A percentile compares a stretch with the other conserved stretches of the same genome.
Conservation (phyloP, 225 moss, liverwort and hornwort genomes). For the Asterella californica region DNA sequence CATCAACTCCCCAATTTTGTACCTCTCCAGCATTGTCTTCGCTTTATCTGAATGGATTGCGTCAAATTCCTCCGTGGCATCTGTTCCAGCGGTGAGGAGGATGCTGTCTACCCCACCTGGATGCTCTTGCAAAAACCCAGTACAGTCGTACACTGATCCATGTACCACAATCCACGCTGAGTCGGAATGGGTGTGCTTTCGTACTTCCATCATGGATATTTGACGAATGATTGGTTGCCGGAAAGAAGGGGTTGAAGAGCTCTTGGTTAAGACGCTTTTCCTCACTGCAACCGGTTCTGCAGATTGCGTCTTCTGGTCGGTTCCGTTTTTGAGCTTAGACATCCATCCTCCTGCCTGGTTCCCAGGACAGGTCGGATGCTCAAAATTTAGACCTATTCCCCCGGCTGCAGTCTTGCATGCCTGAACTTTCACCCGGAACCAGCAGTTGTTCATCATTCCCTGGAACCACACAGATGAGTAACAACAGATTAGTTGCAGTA, state of each 20-base stretch:
- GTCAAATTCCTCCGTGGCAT: constrained; percentile 92
- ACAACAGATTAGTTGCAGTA: background rate
- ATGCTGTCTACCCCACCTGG: constrained; percentile 90
- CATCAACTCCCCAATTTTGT: constrained; percentile 62
- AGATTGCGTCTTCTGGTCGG: constrained; percentile 10
- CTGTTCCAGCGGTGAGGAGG: constrained; percentile 75
- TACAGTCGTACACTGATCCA: constrained; percentile 83
- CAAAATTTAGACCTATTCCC: constrained; percentile 62
- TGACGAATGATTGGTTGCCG: constrained; percentile 23
- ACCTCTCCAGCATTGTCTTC: constrained; percentile 80
- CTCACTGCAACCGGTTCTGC: background rate
- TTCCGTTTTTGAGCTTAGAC: constrained; percentile 38
- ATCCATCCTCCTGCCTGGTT: constrained; percentile 89
- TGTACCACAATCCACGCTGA: constrained; percentile 91
- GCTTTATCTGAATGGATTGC: constrained; percentile 93
- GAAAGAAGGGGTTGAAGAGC: constrained; percentile 30
- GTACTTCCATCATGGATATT: constrained; percentile 63
- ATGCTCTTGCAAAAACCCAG: constrained; percentile 75
- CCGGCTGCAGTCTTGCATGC: constrained; percentile 47
- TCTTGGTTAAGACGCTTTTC: constrained; percentile 16
- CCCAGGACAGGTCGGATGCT: constrained; percentile 76
- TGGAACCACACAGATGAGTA: constrained; percentile 9
- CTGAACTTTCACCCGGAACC: constrained; percentile 70
- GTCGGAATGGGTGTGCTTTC: constrained; percentile 52
- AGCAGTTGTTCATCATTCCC: constrained; percentile 99